These are phyloP conservation scores for Penicillium coprophilum DNA, from an alignment of 495 filamentous ascomycete genomes.

Conservation along the genomic window DNA sequence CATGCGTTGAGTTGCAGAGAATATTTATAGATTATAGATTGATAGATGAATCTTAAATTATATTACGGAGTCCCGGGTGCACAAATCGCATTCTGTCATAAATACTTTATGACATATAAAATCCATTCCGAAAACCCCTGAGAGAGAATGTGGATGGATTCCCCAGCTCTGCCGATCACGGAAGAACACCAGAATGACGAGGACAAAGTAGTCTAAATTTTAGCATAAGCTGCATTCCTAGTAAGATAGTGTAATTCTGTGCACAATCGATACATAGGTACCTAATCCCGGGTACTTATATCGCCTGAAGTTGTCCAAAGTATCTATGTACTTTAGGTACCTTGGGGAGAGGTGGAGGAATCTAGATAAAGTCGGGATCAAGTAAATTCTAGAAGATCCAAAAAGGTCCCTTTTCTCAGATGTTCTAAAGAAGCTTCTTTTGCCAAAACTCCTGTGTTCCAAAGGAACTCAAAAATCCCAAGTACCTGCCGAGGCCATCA, in stretches of 20 bases:
- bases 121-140: conserved; percentile 8
- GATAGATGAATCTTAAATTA: conserved; percentile 9
- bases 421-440: background rate
- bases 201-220: conserved; percentile 2
- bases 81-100: background rate
- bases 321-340: background rate
- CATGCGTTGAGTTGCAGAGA: conserved; percentile 8
- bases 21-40: conserved; percentile 14
- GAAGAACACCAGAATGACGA: conserved; percentile 6
- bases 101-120: conserved; percentile 2
- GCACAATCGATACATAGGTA: background rate
- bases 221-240: conserved; percentile 2
- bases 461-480: background rate
- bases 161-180: conserved; percentile 12
- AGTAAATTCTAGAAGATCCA: conserved; percentile 11
- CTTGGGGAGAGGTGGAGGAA: conserved; percentile 3
- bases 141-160: conserved; percentile 2
- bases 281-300: background rate
- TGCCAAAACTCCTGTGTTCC: background rate
- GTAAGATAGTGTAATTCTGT: background rate
- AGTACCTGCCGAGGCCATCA: conserved; percentile 27
- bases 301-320: background rate
- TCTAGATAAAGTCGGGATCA: background rate
- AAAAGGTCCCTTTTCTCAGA: conserved; percentile 10
- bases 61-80: background rate